phyloP scores from a whole-genome alignment of 2,329 filamentous ascomycete species.

The Blastomyces silverae region DNA sequence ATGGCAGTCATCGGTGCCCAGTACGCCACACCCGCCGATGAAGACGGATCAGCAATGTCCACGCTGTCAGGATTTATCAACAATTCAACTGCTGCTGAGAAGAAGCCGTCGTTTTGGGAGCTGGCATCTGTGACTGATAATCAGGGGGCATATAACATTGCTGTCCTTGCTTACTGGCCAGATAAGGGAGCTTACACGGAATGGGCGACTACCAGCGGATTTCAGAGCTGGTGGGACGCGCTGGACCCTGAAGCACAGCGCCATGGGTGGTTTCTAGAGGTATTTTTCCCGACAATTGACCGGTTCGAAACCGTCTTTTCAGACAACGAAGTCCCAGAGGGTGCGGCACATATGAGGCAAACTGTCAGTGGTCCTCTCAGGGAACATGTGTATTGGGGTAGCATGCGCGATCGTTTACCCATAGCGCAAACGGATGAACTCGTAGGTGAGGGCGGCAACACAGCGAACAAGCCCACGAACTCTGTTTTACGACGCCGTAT shows the following conservation, averaged over 20 bases:
- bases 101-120: constrained; percentile 27
- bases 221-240: constrained; percentile 36
- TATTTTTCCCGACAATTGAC: constrained; percentile 40
- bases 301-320: constrained; percentile 43
- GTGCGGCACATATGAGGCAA: constrained; percentile 39
- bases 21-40: constrained; percentile 16
- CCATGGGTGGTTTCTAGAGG: constrained; percentile 42
- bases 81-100: constrained; percentile 2
- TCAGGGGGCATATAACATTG: constrained; percentile 32
- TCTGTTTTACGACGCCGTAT: constrained; percentile 22
- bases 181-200: constrained; percentile 25
- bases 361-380: constrained; percentile 34
- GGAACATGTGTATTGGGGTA: constrained; percentile 45
- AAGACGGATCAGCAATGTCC: constrained; percentile 19
- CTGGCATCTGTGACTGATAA: constrained; percentile 31
- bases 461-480: constrained; percentile 4
- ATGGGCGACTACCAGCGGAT: constrained; percentile 35
- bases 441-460: constrained; percentile 24
- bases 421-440: constrained; percentile 36
- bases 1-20: constrained; percentile 35
- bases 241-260: constrained; percentile 24
- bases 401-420: constrained; percentile 43
- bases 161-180: constrained; percentile 38
- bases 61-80: constrained; percentile 19
- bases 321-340: constrained; percentile 34